Evolutionary conservation across 2,329 filamentous ascomycete genomes (phyloP), one percentile per base, ranked within the genome.

Genomic region (Chaetomiaceae sp.): DNA sequence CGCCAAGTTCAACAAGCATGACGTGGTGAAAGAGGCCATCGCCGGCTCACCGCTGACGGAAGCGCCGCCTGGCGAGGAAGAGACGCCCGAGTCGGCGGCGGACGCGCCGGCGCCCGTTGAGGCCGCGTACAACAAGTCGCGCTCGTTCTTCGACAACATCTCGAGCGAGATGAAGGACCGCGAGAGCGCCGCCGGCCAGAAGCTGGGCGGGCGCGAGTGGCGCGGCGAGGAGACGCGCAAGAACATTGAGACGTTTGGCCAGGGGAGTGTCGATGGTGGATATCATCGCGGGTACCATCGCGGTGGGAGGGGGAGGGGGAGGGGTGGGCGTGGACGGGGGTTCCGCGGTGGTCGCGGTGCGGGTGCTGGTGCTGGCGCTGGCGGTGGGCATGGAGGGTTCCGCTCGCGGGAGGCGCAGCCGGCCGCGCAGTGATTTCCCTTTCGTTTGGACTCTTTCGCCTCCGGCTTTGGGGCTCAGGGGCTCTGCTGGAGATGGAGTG

Each of bases 121-220:
- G 29, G 63, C 68, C 24, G 76, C 80, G 0, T 98, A 98, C 70
- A 91, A 96, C 72, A 95, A 89, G 68, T 76, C 83, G 5, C 81
- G 72, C 3, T 95, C 88, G 1, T 98, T 98, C 74, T 98, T 98
- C 62, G 93, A 98, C 68, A 96, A 98, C 66, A 96, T 98, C 54
- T 95, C 88, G 1, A 95, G 88, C 56, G 93, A 98, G 64, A 78
- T 87, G 52, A 94, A 86, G 65, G 93, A 98, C 55, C 81, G 93
- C 35, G 87, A 91, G 51, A 83, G 82, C 32, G 74, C 73, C 34
- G 76, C 76, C 4, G 76, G n/a, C n/a, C n/a, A 80, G 52, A 80
- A 81, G 63, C 74, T 81, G n/a, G 84, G 85, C 47, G 89, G 88
- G 26, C 81, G 86, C 38, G 88, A 95, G 64, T 94, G 93, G 81